Base-by-base conservation (phyloP, 257 asterid species). In the Solanum corneliomulleri region DNA sequence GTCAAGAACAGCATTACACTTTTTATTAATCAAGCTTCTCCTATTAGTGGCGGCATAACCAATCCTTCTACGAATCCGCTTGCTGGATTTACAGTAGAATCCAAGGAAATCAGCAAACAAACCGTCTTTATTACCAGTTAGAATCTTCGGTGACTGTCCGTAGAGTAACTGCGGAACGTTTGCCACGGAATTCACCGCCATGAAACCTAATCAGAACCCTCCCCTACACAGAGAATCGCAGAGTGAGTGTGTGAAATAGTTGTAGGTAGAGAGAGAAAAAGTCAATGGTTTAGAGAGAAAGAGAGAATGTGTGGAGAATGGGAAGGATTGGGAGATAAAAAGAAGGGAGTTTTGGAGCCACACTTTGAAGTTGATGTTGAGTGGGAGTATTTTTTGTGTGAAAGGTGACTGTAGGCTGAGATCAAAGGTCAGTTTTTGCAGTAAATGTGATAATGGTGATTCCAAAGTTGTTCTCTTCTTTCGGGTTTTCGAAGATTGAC, bases 101-200 rank as follows among this genome's bases (percentile, higher is more conserved):
- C 90, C 93, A 47, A 90, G 88, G 78, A 91, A 91, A 90, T 91
- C 93, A 76, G 87, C 88, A 83, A 90, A 86, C 3, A 87, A 85
- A 16, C 88, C 88, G 31, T 64, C 84, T 74, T 66, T 86, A 60
- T 39, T 77, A 58, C 83, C 83, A 3, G 44, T 37, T n/a, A 58
- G 37, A 64, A 47, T 72, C 81, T 89, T 87, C 7, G 86, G 87
- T 70, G 86, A 41, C 69, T 77, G 89, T 29, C 92, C 93, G 71
- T 58, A 85, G 9, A 90, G 72, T 31, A 91, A 90, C 85, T 89
- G 93, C 78, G 91, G 90, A 85, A 89, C 90, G 83, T 84, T 88
- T 25, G 91, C 85, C 27, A 88, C 92, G 13, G 90, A 87, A 41
- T 86, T 88, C 41, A 88, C 88, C 18, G 91, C 87, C 93, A 91